Percentiles rank a stretch among this genome's conserved stretches.
These are phyloP conservation scores for Sparassis latifolia DNA, from an alignment of 1,284 basidiomycete genomes.

Conservation along the genomic window DNA sequence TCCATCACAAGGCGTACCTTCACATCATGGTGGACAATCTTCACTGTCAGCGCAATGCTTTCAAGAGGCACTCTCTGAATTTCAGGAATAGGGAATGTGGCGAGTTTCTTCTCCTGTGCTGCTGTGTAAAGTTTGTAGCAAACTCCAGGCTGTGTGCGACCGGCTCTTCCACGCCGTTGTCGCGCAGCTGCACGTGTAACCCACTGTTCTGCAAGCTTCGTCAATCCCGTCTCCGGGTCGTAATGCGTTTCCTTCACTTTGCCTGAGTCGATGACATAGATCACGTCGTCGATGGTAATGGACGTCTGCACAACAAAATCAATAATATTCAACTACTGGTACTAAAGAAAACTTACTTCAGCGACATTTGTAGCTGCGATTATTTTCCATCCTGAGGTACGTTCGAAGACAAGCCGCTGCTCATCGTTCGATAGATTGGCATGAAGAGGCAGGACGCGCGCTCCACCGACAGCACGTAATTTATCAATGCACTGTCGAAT, in stretches of 20 bases:
- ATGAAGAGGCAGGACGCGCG: conserved; percentile 79
- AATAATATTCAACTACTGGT: neutral
- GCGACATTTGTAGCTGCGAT: conserved; percentile 90
- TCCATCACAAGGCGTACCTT: conserved; percentile 40
- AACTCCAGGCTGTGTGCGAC: conserved; percentile 76
- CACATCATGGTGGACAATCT: conserved; percentile 78
- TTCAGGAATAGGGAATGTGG: conserved; percentile 76
- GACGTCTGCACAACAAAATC: conserved; percentile 57
- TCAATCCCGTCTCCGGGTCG: conserved; percentile 73
- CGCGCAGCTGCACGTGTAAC: conserved; percentile 76
- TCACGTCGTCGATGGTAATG: conserved; percentile 89
- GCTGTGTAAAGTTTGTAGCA: conserved; percentile 86
- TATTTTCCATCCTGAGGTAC: conserved; percentile 71
- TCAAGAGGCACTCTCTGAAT: conserved; percentile 89
- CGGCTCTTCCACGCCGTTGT: conserved; percentile 87
- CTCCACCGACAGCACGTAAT: conserved; percentile 39
- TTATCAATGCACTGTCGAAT: conserved; percentile 78
- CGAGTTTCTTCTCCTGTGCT: conserved; percentile 68
- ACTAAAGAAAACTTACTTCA: conserved; percentile 38
- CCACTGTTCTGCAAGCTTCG: conserved; percentile 75
- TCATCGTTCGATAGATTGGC: conserved; percentile 86
- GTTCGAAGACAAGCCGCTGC: conserved; percentile 75
- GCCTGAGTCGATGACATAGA: conserved; percentile 83
- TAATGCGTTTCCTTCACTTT: conserved; percentile 88
- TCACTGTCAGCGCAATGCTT: conserved; percentile 77